Evolutionary conservation across 495 filamentous ascomycete species (phyloP).

Genomic region (Penicillium paradoxum): DNA sequence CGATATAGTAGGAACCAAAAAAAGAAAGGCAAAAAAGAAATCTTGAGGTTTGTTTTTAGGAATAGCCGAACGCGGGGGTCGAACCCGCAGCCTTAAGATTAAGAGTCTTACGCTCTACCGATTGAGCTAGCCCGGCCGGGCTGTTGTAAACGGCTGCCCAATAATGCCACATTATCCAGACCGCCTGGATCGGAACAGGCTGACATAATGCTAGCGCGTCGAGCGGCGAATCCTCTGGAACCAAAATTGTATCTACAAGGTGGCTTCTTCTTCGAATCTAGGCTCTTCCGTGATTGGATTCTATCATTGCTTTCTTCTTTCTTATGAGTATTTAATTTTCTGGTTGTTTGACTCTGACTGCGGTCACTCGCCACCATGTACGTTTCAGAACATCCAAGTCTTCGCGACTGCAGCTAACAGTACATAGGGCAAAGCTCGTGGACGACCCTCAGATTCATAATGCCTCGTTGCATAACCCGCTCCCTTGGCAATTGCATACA

Average conservation of each 20-base stretch:
- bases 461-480: conserved; percentile 82
- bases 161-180: background rate
- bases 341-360: conserved; percentile 27
- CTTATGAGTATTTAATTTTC: conserved; percentile 31
- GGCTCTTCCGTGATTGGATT: conserved; percentile 12
- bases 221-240: conserved; percentile 35
- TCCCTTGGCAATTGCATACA: conserved; percentile 72
- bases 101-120: conserved; percentile 59
- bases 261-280: conserved; percentile 37
- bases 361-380: conserved; percentile 40
- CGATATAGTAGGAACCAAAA: background rate
- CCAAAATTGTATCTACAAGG: conserved; percentile 31
- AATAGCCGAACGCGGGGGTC: conserved; percentile 53
- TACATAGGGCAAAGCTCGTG: conserved; percentile 67
- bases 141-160: background rate
- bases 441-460: conserved; percentile 84
- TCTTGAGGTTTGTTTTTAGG: conserved; percentile 13
- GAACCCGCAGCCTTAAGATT: conserved; percentile 58
- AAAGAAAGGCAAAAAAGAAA: conserved; percentile 14
- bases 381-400: conserved; percentile 12
- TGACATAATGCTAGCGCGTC: conserved; percentile 16
- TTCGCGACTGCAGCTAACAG: conserved; percentile 18
- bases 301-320: conserved; percentile 10
- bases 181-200: background rate
- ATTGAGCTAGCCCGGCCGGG: conserved; percentile 52